phyloP scores from a whole-genome alignment of 169 alveolate genomes.

The Plasmodium reichenowi region DNA sequence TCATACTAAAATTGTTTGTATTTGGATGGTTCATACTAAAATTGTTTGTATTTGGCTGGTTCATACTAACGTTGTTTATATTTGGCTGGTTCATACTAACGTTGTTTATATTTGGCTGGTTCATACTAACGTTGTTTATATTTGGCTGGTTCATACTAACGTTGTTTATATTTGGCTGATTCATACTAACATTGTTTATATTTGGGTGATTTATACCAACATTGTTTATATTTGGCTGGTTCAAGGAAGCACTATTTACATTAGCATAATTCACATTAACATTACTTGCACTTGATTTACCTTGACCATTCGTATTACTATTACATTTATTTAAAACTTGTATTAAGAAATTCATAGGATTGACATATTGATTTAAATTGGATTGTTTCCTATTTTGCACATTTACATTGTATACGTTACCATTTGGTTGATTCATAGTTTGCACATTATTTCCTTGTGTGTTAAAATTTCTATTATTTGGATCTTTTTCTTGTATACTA shows the following conservation, averaged over 20 bases:
- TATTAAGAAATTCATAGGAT: constrained; percentile 61
- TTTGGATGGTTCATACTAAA: not conserved
- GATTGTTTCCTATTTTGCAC: constrained; percentile 27
- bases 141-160: not conserved
- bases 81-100: constrained; percentile 2
- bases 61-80: not conserved
- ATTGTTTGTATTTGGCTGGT: not conserved
- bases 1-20: not conserved
- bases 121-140: constrained; percentile 1
- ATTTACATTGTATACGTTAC: constrained; percentile 22
- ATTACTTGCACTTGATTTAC: not conserved
- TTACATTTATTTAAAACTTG: constrained; percentile 52
- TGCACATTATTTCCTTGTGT: constrained; percentile 17
- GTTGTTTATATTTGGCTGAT: not conserved
- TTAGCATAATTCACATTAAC: not conserved
- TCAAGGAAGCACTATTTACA: not conserved
- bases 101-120: not conserved
- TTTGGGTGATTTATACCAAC: not conserved
- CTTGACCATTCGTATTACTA: constrained; percentile 9
- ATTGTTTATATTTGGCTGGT: not conserved
- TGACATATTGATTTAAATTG: constrained; percentile 23
- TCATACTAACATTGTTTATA: not conserved
- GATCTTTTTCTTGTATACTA: constrained; percentile 7
- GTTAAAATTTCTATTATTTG: not conserved
- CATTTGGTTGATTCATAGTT: constrained; percentile 31